A percentile compares a stretch with the other conserved stretches of the same genome.
These are phyloP conservation scores for Eimeria maxima DNA, from an alignment of 169 alveolate genomes.

Conservation along the genomic window DNA sequence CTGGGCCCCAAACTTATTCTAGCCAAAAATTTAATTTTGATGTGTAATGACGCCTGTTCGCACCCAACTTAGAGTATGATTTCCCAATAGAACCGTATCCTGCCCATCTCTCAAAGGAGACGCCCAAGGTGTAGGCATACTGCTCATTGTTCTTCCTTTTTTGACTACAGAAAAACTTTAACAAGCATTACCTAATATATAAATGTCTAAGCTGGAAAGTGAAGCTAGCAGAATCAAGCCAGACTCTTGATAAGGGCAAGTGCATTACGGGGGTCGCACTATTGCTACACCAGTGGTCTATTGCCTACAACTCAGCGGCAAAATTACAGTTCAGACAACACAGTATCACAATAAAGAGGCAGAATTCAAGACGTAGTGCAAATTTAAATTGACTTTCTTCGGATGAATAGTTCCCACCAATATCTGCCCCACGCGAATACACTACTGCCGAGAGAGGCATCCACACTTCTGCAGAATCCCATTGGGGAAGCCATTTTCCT, in stretches of 20 bases:
- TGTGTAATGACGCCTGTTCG: neutral
- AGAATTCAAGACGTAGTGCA: neutral
- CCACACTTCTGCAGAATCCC: neutral
- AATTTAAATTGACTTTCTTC: neutral
- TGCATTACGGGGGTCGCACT: neutral
- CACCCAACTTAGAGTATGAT: neutral
- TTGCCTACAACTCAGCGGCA: neutral
- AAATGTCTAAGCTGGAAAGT: neutral
- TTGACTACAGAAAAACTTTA: neutral
- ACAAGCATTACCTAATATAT: no score
- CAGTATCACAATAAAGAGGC: neutral
- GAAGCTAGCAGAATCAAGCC: neutral
- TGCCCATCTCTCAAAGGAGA: neutral
- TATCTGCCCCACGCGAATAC: neutral
- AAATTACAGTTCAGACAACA: neutral
- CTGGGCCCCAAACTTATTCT: neutral
- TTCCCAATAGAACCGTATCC: neutral
- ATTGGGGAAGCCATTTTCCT: neutral
- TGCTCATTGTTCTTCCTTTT: neutral
- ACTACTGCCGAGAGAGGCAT: neutral
- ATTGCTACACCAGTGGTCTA: conserved; percentile 22
- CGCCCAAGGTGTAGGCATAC: neutral
- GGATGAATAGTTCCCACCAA: neutral
- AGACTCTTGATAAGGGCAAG: neutral
- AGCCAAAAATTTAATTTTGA: neutral